Percentiles rank a stretch among this genome's conserved stretches.
Evolutionary conservation across 2,329 filamentous ascomycete species (phyloP).

Genomic region (Parastagonospora nodorum): DNA sequence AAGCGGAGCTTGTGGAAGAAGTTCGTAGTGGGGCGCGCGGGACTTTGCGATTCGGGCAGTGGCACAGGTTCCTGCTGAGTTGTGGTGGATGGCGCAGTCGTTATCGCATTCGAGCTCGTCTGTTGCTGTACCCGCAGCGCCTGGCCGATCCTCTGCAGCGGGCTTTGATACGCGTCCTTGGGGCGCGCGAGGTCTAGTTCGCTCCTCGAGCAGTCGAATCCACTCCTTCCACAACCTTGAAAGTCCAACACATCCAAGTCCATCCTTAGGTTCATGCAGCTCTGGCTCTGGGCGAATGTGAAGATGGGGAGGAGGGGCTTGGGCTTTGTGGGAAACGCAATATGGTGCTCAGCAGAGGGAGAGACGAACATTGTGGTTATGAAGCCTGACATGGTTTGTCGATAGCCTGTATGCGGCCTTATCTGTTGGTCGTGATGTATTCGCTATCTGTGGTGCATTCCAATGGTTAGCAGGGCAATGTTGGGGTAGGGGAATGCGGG

Average conservation of each 20-base stretch:
- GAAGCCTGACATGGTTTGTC: conserved; percentile 69
- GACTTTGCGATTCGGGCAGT: conserved; percentile 4
- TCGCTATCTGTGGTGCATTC: conserved; percentile 34
- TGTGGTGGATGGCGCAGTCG: neutral
- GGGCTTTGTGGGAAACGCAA: conserved; percentile 38
- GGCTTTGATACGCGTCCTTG: conserved; percentile 36
- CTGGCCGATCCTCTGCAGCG: conserved; percentile 37
- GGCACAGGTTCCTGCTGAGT: conserved; percentile 6
- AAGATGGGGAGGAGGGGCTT: conserved; percentile 51
- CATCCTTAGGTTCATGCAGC: conserved; percentile 40
- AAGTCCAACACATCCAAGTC: conserved; percentile 21
- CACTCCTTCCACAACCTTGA: conserved; percentile 15
- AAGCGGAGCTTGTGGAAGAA: conserved; percentile 36
- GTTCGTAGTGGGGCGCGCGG: conserved; percentile 41
- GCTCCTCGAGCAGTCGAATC: conserved; percentile 12
- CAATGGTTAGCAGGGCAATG: conserved; percentile 40
- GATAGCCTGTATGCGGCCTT: conserved; percentile 19
- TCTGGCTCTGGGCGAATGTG: conserved; percentile 50
- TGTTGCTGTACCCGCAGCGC: conserved; percentile 27
- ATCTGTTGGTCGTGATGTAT: conserved; percentile 20
- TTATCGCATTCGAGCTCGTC: neutral
- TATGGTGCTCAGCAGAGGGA: conserved; percentile 35
- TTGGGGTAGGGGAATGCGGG: conserved; percentile 24
- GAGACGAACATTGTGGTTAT: conserved; percentile 78
- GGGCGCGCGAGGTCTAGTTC: conserved; percentile 25